Evolutionary conservation across 2,329 filamentous ascomycete species (phyloP), one percentile per base, ranked within the genome.

Genomic region (Stachybotrys chlorohalonatus): DNA sequence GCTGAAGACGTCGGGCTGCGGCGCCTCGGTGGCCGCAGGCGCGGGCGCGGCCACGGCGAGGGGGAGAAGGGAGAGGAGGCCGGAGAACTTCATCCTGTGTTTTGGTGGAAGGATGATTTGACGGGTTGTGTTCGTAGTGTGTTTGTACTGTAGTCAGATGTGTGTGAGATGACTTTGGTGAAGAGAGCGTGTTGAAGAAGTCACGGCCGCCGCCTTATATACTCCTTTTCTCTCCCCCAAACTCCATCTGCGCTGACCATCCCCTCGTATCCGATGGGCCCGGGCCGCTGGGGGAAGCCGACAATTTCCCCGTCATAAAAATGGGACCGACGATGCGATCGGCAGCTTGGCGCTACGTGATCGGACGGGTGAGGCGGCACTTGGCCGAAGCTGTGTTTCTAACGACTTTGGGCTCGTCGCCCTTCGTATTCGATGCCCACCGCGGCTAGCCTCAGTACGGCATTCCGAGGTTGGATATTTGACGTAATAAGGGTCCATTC

Each of bases 1-100:
- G 55, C 67, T 64, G 62, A 84, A 84, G 36, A 42, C 36, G 36
- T 13, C 24, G 24, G 24, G 24, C 24, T 24, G 24, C 24, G 24
- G 24, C 51, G 69, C 64, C 36, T 51, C 52, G 24, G 42, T 24
- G 45, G 45, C 45, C 13, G 30, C 36, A 5, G 36, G 36, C 8
- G 36, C 36, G 36, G 49, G 49, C 31, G 32, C 24, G 31, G 24
- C 49, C 8, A 32, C 11, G 16, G 49, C 49, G 30, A 32, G 24
- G 31, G 49, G 24, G 31, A 51, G n/a, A 30, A 51, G 49, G 32
- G 49, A 51, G 30, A 32, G 24, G 31, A 51, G n/a, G 16, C 24
- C 32, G 49, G 16, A 51, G 49, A 31, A 11, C 49, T 51, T 51
- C 49, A 51, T 51, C 15, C 8, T 42, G 36, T 42, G 13, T 42